Percentiles rank a stretch among this genome's conserved stretches.
phyloP scores from a whole-genome alignment of 768 basidiomycete species.

The Calocybe gangraenosa region DNA sequence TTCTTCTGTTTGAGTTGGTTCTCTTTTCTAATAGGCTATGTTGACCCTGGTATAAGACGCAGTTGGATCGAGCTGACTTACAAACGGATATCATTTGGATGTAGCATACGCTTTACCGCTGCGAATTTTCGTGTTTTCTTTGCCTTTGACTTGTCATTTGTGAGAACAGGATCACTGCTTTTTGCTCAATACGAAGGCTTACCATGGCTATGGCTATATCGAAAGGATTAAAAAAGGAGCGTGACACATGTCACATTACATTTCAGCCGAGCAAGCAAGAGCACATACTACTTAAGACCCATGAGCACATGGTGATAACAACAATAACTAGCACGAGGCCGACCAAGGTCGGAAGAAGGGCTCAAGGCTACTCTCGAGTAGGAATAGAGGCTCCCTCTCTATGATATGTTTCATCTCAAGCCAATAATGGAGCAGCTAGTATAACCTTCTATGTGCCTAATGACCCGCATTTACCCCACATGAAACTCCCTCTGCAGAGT shows the following conservation, averaged over 20 bases:
- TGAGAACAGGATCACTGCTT: no score
- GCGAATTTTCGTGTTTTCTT: slow-evolving; percentile 97
- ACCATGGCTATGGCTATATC: not conserved
- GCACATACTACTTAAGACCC: not conserved
- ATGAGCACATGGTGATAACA: not conserved
- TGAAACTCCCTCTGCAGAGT: no score
- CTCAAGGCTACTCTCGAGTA: no score
- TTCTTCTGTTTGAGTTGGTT: slow-evolving; percentile 88
- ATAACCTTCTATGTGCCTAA: no score
- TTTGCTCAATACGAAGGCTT: no score
- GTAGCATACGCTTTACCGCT: slow-evolving; percentile 87
- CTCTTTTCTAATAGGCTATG: slow-evolving; percentile 68
- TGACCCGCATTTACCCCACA: no score
- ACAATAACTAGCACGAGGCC: not conserved
- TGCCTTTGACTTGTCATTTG: slow-evolving; percentile 68
- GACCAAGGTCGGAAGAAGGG: not conserved
- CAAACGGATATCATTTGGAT: slow-evolving; percentile 92
- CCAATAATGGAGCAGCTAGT: no score
- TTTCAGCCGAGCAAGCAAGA: not conserved
- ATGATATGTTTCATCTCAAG: no score
- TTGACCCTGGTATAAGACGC: slow-evolving; percentile 5
- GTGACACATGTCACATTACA: not conserved
- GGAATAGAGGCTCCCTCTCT: no score
- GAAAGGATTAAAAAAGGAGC: no score
- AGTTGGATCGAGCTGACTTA: slow-evolving; percentile 32